Conservation (phyloP, 2,329 filamentous ascomycete genomes). For the Neoascochyta sp. region DNA sequence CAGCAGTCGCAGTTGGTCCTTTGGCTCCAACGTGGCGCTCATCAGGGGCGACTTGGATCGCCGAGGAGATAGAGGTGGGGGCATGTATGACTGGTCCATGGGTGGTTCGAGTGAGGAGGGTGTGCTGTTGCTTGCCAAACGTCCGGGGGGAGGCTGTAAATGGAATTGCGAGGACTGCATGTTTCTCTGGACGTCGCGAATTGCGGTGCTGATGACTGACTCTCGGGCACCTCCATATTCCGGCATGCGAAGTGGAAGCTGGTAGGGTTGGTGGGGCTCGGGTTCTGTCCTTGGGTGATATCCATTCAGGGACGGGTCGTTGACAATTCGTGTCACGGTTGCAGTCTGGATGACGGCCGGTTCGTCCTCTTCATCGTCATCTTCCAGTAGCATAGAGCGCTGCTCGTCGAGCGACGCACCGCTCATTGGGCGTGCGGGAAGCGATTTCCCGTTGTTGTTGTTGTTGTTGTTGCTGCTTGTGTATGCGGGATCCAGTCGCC, state of each 20-base stretch:
- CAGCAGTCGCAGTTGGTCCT: slow-evolving; percentile 15
- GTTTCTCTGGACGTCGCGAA: slow-evolving; percentile 39
- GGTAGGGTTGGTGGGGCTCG: slow-evolving; percentile 17
- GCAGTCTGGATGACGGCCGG: slow-evolving; percentile 51
- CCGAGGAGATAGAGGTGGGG: slow-evolving; percentile 66
- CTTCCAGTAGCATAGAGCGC: slow-evolving; percentile 35
- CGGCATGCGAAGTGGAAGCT: slow-evolving; percentile 34
- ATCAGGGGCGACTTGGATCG: slow-evolving; percentile 50
- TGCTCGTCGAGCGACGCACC: slow-evolving; percentile 49
- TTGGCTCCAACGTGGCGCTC: slow-evolving; percentile 17
- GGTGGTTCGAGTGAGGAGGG: slow-evolving; percentile 42
- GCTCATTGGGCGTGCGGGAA: slow-evolving; percentile 68
- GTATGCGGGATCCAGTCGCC: slow-evolving; percentile 61
- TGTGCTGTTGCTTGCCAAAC: slow-evolving; percentile 15
- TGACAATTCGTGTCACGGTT: slow-evolving; percentile 51
- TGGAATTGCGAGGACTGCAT: slow-evolving; percentile 30
- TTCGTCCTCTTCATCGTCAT: slow-evolving; percentile 35
- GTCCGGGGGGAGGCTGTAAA: slow-evolving; percentile 35
- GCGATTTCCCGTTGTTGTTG: slow-evolving; percentile 68
- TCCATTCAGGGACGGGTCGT: slow-evolving; percentile 38
- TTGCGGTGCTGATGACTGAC: slow-evolving; percentile 42
- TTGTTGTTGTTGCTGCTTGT: too few relatives aligned
- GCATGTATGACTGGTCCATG: slow-evolving; percentile 61
- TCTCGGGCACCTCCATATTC: slow-evolving; percentile 28
- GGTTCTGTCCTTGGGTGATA: slow-evolving; percentile 17